Evolutionary conservation across 768 basidiomycete species (phyloP), one percentile per base, ranked within the genome.

Genomic region (Pleurotus tuber-regium): DNA sequence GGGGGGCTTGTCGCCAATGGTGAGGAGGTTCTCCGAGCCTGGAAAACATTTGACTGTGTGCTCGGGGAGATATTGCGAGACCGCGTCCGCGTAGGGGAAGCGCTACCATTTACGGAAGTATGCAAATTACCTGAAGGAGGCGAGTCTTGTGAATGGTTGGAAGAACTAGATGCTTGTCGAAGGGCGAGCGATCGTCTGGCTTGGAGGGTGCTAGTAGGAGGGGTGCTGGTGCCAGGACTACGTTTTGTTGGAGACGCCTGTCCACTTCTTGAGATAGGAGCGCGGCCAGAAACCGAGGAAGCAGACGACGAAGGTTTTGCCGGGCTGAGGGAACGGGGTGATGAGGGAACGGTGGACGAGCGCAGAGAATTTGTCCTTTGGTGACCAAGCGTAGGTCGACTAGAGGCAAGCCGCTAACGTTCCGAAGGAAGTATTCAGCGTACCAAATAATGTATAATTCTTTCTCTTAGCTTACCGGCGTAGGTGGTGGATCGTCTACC

Each of bases 291-390:
- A 21, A 66, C 55, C 23, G 66, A 57, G 18, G 64, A 54, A n/a
- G 70, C 18, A 29, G 66, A 54, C 12, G 62, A 51, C 5, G 66
- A 61, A 12, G 76, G 67, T 61, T 85, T 85, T 21, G 69, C 73
- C 16, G 88, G 89, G 62, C 87, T 90, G 3, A 69, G 65, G 5
- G 88, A 79, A 16, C 88, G 83, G 7, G 86, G 80, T 14, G 86
- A 84, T 26, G 71, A 65, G 43, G 77, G 72, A 4, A 78, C 75
- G 21, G 81, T 74, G 11, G 66, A 56, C 54, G 73, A 58, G 59
- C 71, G 64, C 56, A 72, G 44, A 50, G 82, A 61, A 55, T 64
- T 63, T 0, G 82, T 82, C 24, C 86, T 77, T 54, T 82, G 80
- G 64, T 90, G 87, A 10, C 79, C 78, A 12, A 70, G 43, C 2